Evolutionary conservation across 495 filamentous ascomycete genomes (phyloP).

Genomic region (Hypoxylon cercidicola): DNA sequence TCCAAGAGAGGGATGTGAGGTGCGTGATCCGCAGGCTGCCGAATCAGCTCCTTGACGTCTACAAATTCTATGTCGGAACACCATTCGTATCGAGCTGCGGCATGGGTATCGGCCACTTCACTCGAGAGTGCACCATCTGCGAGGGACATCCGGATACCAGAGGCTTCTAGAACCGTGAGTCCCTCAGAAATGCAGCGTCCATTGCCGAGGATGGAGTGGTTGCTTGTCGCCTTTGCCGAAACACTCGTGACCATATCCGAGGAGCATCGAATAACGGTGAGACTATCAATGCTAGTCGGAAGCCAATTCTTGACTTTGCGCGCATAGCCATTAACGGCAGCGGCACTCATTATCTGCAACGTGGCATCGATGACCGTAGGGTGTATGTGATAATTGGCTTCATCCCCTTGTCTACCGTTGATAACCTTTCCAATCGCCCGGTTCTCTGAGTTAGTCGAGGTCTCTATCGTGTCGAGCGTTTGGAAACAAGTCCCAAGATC

Average conservation of each 20-base stretch:
- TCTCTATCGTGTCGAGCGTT: conserved; percentile 26
- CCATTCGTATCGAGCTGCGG: conserved; percentile 45
- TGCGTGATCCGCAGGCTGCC: conserved; percentile 13
- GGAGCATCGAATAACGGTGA: conserved; percentile 31
- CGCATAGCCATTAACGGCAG: conserved; percentile 36
- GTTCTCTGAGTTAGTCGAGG: conserved; percentile 25
- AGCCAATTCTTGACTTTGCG: conserved; percentile 39
- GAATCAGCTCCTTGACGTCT: conserved; percentile 36
- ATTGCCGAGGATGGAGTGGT: conserved; percentile 22
- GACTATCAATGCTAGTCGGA: conserved; percentile 44
- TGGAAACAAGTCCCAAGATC: conserved; percentile 15
- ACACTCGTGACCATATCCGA: conserved; percentile 32
- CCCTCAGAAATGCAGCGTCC: conserved; percentile 31
- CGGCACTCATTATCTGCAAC: conserved; percentile 48
- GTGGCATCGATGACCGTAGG: conserved; percentile 51
- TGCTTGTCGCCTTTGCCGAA: conserved; percentile 25
- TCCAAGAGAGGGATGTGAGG: conserved; percentile 27
- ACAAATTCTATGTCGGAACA: conserved; percentile 43
- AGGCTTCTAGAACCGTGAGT: conserved; percentile 20
- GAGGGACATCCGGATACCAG: conserved; percentile 29
- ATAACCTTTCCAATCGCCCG: conserved; percentile 38
- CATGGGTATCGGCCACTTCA: conserved; percentile 29
- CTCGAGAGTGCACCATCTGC: conserved; percentile 34
- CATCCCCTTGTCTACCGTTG: conserved; percentile 32
- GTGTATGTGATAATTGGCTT: conserved; percentile 49